phyloP scores from a whole-genome alignment of 345 rosid species.

The Sonneratia alba region DNA sequence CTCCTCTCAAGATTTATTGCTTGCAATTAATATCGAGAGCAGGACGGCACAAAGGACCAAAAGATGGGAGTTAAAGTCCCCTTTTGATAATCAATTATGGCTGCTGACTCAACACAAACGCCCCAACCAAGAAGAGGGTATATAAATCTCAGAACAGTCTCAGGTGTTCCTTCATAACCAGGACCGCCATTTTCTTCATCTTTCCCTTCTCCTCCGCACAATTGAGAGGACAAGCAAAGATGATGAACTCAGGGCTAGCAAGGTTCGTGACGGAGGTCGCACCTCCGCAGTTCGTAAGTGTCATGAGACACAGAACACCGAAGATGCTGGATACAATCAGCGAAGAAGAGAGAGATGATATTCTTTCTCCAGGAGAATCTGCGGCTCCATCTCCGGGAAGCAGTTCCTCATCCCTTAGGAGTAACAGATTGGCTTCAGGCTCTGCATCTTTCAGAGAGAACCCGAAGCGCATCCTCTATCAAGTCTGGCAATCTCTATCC shows the following conservation, averaged over 20 bases:
- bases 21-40: background rate
- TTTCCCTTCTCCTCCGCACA: background rate
- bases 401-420: constrained; percentile 12
- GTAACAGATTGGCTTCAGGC: background rate
- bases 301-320: constrained; percentile 50
- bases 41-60: background rate
- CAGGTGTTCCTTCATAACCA: background rate
- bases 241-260: constrained; percentile 57
- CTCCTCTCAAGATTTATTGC: background rate
- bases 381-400: constrained; percentile 22
- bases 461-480: constrained; percentile 23
- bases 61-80: background rate
- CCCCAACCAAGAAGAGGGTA: background rate
- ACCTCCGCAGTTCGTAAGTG: constrained; percentile 62
- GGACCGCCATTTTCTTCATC: background rate
- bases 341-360: constrained; percentile 63
- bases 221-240: background rate
- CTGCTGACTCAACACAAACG: background rate
- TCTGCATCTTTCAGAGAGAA: constrained; percentile 11
- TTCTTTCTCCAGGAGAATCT: constrained; percentile 13
- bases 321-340: constrained; percentile 66
- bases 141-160: background rate
- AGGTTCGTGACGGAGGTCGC: constrained; percentile 76
- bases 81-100: background rate
- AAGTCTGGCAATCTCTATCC: constrained; percentile 22